Base-by-base conservation (phyloP, 139 green algal genomes). In the Chlamydomonas asymmetrica region DNA sequence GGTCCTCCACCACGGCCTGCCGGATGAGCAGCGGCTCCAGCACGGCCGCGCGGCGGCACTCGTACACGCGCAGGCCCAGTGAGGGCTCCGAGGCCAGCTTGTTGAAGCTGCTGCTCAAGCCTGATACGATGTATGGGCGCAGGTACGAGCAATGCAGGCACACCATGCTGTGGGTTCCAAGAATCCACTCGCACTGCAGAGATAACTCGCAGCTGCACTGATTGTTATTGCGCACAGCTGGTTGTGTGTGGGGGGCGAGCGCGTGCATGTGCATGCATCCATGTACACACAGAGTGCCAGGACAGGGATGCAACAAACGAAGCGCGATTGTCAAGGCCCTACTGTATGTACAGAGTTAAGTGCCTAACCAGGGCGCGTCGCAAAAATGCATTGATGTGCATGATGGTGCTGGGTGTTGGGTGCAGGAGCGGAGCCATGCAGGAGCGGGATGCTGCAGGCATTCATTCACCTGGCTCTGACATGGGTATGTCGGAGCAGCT, bases 1-100 rank as follows among this genome's bases (percentile, higher is more conserved):
- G 84, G 61, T 93, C 88, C 59, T 91, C 78, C 31, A 92, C 82
- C 0, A 63, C 59, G 10, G 88, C 85, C n/a, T 29, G 54, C 20
- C 86, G 73, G 13, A 91, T 70, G 71, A 64, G 45, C 38, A 87
- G 80, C 5, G 80, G 62, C 27, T 74, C 80, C 61, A 89, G 73
- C 45, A 84, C 75, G 0, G 59, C 50, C 13, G 35, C 27, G 9
- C 65, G 65, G 1, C 2, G 0, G 1, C 69, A 65, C 40, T 86
- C 43, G 50, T 78, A 79, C 54, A 85, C 38, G 31, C 66, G 49
- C 48, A 62, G 60, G 13, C 52, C 62, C 3, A 52, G 13, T 29
- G 74, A 52, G 40, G 59, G 59, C 40, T 48, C 27, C 35, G 35
- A 27, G 1, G 32, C 71, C 41, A 77, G 59, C 10, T 62, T 61